Evolutionary conservation across 495 filamentous ascomycete genomes (phyloP).

Genomic region (Penicillium taxi): DNA sequence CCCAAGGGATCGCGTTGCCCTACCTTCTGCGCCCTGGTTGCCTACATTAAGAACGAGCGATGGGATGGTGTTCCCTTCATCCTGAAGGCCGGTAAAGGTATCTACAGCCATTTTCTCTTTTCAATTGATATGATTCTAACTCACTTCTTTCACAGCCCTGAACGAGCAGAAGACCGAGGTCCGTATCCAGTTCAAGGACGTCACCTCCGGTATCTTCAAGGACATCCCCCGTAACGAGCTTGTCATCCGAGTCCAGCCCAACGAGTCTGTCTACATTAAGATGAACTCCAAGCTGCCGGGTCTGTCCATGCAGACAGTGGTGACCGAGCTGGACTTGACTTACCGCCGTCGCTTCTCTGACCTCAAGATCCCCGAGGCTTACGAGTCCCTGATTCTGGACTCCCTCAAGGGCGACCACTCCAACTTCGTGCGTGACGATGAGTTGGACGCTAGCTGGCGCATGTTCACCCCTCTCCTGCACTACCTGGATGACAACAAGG

Average conservation of each 20-base stretch:
- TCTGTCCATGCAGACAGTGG: slow-evolving; percentile 98
- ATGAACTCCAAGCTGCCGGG: slow-evolving; percentile 99
- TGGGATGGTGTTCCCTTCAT: slow-evolving; percentile 99
- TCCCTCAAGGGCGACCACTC: slow-evolving; percentile 98
- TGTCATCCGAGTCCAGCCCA: slow-evolving; percentile 98
- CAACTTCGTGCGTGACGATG: slow-evolving; percentile 99
- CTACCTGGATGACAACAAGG: slow-evolving; percentile 97
- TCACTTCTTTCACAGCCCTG: slow-evolving; percentile 47
- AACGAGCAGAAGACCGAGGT: slow-evolving; percentile 99
- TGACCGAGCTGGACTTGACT: slow-evolving; percentile 96
- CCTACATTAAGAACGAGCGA: slow-evolving; percentile 98
- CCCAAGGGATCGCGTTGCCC: slow-evolving; percentile 96
- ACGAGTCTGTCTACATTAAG: slow-evolving; percentile 99
- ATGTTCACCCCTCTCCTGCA: slow-evolving; percentile 97
- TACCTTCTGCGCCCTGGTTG: slow-evolving; percentile 94
- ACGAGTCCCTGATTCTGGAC: slow-evolving; percentile 95
- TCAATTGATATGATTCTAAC: neutral
- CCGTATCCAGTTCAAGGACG: slow-evolving; percentile 98
- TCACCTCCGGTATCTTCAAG: slow-evolving; percentile 99
- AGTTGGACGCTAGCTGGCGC: slow-evolving; percentile 96
- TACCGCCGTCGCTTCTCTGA: slow-evolving; percentile 98
- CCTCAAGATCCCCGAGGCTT: slow-evolving; percentile 98
- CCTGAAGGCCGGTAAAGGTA: slow-evolving; percentile 93
- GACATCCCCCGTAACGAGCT: slow-evolving; percentile 99
- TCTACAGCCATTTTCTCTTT: neutral